Base-by-base conservation (phyloP, 2,329 filamentous ascomycete species). In the Tolypocladium nubicola region DNA sequence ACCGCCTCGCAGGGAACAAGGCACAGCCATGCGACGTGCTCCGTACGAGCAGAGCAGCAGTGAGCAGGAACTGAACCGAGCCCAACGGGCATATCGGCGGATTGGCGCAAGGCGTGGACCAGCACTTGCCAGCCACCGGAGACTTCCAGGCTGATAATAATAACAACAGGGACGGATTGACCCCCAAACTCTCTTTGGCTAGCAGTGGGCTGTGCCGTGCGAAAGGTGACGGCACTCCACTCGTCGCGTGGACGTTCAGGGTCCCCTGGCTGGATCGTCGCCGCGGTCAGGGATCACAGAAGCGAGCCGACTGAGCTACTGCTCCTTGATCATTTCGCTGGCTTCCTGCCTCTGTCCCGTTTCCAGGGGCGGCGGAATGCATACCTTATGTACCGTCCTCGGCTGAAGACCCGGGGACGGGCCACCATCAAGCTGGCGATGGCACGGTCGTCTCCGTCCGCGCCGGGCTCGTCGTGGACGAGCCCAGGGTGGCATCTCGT, bases 201-300 rank as follows among this genome's bases (percentile, higher is more conserved):
- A 47, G 45, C 45, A 47, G 19, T 11, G 14, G 7, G 47, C 47
- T n/a, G 47, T 16, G 40, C 39, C 23, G 39, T 37, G 11, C 13
- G 10, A 21, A 14, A 30, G n/a, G n/a, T 49, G 33, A 35, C 47
- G 38, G 37, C 47, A 41, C 55, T 40, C 55, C 55, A 56, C 55
- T 21, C n/a, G 55, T 52, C 55, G 55, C 55, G 55, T 56, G 55
- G 45, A 33, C 55, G 47, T n/a, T 37, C 55, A 35, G 55, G 47
- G 45, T 2, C 16, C 40, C 55, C 38, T 23, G 55, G 37, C n/a
- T 33, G 38, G 47, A 56, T 56, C 55, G 55, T 35, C 54, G 54
- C 23, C 35, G 33, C 3, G 41, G 45, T 40, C 55, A 49, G 38
- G 55, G 45, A 43, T 56, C 2, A 19, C 37, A 19, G 38, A 52